Conservation (phyloP, 2,329 filamentous ascomycete species). For the Ascochyta viciae-villosae region DNA sequence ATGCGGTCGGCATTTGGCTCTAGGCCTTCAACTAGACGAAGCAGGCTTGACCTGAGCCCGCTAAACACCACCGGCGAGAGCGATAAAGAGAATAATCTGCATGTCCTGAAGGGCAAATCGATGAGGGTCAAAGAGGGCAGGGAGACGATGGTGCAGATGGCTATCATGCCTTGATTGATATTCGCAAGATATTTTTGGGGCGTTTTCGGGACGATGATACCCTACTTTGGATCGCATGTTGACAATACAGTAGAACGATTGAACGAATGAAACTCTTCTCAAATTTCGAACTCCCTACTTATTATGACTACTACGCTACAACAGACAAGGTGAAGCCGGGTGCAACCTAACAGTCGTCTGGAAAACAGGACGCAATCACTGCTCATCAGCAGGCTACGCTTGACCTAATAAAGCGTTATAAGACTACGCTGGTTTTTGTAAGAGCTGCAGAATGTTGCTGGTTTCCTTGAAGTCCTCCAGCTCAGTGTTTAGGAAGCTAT, state of each 20-base stretch:
- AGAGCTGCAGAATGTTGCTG: too few species aligned
- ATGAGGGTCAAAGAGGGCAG: constrained; percentile 34
- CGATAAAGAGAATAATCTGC: constrained; percentile 41
- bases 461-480: too few species aligned
- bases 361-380: too few species aligned
- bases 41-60: constrained; percentile 8
- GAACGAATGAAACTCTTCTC: background rate
- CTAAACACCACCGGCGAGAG: constrained; percentile 24
- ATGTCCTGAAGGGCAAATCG: constrained; percentile 30
- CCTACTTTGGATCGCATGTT: constrained; percentile 11
- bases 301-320: too few species aligned
- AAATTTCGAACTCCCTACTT: background rate
- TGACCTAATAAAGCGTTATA: too few species aligned
- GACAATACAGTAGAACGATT: background rate
- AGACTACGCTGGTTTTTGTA: too few species aligned
- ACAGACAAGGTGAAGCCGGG: too few species aligned
- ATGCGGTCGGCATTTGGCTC: constrained; percentile 22
- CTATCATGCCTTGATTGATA: constrained; percentile 24
- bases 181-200: background rate
- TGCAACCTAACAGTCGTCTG: too few species aligned
- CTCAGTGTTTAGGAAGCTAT: too few species aligned
- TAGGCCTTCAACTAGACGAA: background rate
- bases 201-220: constrained; percentile 16
- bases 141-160: constrained; percentile 32
- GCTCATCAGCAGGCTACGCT: too few species aligned